phyloP scores from a whole-genome alignment of 2,329 filamentous ascomycete genomes.

The Fusarium sp. region DNA sequence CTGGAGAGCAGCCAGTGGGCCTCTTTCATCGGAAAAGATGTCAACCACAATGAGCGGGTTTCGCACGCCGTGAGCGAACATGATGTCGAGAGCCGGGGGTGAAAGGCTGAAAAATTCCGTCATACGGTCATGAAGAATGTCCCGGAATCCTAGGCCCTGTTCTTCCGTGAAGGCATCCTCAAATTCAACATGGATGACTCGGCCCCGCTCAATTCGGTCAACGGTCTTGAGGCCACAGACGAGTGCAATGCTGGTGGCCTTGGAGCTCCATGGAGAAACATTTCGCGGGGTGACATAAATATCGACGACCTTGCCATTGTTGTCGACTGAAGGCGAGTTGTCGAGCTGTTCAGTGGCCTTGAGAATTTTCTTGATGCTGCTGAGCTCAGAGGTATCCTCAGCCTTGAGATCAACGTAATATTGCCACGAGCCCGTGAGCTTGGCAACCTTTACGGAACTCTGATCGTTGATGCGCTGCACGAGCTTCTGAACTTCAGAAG shows the following conservation, averaged over 20 bases:
- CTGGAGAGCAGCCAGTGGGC: slow-evolving; percentile 76
- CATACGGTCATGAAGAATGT: slow-evolving; percentile 92
- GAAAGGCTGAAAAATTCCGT: slow-evolving; percentile 79
- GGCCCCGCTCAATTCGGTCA: slow-evolving; percentile 85
- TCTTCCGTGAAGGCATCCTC: slow-evolving; percentile 57
- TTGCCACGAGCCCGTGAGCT: slow-evolving; percentile 64
- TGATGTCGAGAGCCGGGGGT: slow-evolving; percentile 73
- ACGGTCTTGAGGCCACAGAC: slow-evolving; percentile 83
- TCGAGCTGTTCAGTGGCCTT: slow-evolving; percentile 50
- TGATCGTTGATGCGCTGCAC: slow-evolving; percentile 56
- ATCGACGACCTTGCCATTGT: slow-evolving; percentile 59
- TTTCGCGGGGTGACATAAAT: slow-evolving; percentile 83
- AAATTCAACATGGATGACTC: slow-evolving; percentile 75
- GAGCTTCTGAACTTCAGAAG: slow-evolving; percentile 56
- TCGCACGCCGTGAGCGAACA: slow-evolving; percentile 77
- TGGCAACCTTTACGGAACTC: slow-evolving; percentile 55
- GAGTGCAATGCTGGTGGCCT: slow-evolving; percentile 91
- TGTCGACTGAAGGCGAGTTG: slow-evolving; percentile 41
- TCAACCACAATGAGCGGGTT: slow-evolving; percentile 77
- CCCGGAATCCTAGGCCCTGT: slow-evolving; percentile 65
- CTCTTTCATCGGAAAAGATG: slow-evolving; percentile 70
- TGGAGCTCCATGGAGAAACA: slow-evolving; percentile 97
- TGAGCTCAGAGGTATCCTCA: slow-evolving; percentile 48
- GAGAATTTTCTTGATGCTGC: slow-evolving; percentile 58
- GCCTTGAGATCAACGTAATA: slow-evolving; percentile 73